These are phyloP conservation scores for Penicillium aurantiogriseum DNA, from an alignment of 2,329 filamentous ascomycete genomes.

Conservation along the genomic window DNA sequence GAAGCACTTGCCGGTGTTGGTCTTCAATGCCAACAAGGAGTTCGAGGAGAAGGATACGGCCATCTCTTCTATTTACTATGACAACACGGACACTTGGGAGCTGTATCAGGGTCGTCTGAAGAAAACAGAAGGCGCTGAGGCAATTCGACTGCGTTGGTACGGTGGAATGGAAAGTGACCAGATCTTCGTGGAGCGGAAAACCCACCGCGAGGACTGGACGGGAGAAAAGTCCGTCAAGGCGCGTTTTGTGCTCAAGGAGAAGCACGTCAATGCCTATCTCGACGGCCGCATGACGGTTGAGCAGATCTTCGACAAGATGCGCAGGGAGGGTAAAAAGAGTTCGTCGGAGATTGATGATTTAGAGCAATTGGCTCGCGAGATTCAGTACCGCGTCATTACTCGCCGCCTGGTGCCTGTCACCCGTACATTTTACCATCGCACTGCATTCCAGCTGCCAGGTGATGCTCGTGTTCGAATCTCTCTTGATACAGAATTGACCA, in stretches of 20 bases:
- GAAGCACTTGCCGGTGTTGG: conserved; percentile 93
- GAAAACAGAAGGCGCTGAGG: conserved; percentile 96
- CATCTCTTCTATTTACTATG: conserved; percentile 98
- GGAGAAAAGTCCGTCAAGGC: conserved; percentile 99
- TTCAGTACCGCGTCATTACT: conserved; percentile 89
- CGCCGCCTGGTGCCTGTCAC: conserved; percentile 85
- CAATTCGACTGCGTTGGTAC: conserved; percentile 95
- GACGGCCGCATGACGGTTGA: conserved; percentile 79
- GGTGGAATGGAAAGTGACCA: conserved; percentile 93
- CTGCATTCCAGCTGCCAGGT: conserved; percentile 93
- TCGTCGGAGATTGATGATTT: conserved; percentile 86
- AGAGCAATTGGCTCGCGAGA: conserved; percentile 82
- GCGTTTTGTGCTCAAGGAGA: conserved; percentile 91
- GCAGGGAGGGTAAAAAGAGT: conserved; percentile 91
- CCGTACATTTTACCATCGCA: conserved; percentile 96
- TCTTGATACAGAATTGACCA: conserved; percentile 90
- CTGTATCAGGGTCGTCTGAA: conserved; percentile 91
- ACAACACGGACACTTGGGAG: conserved; percentile 92
- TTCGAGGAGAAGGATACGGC: conserved; percentile 88
- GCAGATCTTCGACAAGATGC: conserved; percentile 92
- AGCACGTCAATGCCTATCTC: conserved; percentile 91
- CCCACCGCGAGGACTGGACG: conserved; percentile 97
- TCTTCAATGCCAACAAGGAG: conserved; percentile 96
- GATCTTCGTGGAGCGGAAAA: conserved; percentile 97
- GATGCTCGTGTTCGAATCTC: conserved; percentile 96